phyloP scores from a whole-genome alignment of 208 protist species.

The Lotmaria passim region DNA sequence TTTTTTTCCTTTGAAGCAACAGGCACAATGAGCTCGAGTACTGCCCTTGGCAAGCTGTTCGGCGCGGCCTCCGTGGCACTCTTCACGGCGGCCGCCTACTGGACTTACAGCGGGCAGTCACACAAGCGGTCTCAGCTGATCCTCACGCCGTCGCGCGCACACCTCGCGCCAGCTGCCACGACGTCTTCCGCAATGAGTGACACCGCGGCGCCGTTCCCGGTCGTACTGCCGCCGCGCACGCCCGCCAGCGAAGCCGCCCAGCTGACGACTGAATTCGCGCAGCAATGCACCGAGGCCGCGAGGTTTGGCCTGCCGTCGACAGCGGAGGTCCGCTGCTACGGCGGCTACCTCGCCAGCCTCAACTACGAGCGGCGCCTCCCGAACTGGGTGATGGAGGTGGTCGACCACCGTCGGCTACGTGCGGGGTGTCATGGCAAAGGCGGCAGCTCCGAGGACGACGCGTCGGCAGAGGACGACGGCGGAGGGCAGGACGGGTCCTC shows the following conservation, averaged over 20 bases:
- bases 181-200: background rate
- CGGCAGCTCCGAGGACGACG: constrained; percentile 17
- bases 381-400: constrained; percentile 82
- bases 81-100: constrained; percentile 25
- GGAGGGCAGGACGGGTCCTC: background rate
- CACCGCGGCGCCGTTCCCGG: constrained; percentile 13
- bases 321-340: constrained; percentile 66
- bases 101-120: constrained; percentile 17
- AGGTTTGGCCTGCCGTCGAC: constrained; percentile 56
- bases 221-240: constrained; percentile 43
- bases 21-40: constrained; percentile 19
- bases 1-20: background rate
- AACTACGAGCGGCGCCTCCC: constrained; percentile 83
- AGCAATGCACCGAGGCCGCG: constrained; percentile 43
- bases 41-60: constrained; percentile 23
- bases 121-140: constrained; percentile 25
- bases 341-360: constrained; percentile 75
- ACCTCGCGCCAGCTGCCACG: constrained; percentile 2
- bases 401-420: constrained; percentile 35
- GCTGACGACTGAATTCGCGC: constrained; percentile 27
- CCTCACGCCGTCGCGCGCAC: constrained; percentile 10
- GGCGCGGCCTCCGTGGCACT: constrained; percentile 30
- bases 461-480: constrained; percentile 15
- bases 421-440: background rate
- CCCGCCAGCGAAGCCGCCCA: background rate